Evolutionary conservation across 139 green algal species (phyloP).

Genomic region (Pleodorina starrii): DNA sequence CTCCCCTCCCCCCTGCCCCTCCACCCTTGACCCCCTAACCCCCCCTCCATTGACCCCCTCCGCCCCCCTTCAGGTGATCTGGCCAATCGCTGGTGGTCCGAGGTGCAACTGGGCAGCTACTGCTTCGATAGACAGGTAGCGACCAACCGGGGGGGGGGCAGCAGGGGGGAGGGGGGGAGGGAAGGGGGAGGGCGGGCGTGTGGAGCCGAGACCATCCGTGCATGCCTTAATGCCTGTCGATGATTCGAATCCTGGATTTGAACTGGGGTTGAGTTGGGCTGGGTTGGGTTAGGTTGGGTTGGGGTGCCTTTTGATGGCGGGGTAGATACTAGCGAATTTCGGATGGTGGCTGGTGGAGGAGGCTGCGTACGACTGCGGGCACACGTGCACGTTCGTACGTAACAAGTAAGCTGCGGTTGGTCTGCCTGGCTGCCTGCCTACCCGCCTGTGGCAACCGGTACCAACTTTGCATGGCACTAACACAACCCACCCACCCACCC

Average conservation of each 20-base stretch:
- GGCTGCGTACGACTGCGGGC: too few relatives aligned
- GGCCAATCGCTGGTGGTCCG: conserved; percentile 58
- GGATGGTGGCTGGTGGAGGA: too few relatives aligned
- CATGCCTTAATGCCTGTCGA: neutral
- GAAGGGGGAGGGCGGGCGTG: neutral
- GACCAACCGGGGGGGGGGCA: too few relatives aligned
- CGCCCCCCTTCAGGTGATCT: conserved; percentile 44
- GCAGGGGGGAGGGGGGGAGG: neutral
- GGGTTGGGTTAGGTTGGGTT: neutral
- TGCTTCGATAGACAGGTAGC: conserved; percentile 57
- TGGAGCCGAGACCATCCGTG: neutral
- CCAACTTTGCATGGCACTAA: neutral
- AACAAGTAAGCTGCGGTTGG: too few relatives aligned
- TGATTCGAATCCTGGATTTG: neutral
- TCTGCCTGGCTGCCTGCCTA: too few relatives aligned
- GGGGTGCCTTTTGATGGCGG: neutral
- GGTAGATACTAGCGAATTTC: too few relatives aligned
- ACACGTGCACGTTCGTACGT: too few relatives aligned
- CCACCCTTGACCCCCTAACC: neutral
- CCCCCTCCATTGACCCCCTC: neutral
- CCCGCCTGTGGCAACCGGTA: too few relatives aligned
- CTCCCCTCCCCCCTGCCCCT: too few relatives aligned
- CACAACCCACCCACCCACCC: neutral
- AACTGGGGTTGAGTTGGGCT: neutral
- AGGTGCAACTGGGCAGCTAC: conserved; percentile 55